Evolutionary conservation across 2,329 filamentous ascomycete species (phyloP), one percentile per base, ranked within the genome.

Genomic region (Zymoseptoria brevis): DNA sequence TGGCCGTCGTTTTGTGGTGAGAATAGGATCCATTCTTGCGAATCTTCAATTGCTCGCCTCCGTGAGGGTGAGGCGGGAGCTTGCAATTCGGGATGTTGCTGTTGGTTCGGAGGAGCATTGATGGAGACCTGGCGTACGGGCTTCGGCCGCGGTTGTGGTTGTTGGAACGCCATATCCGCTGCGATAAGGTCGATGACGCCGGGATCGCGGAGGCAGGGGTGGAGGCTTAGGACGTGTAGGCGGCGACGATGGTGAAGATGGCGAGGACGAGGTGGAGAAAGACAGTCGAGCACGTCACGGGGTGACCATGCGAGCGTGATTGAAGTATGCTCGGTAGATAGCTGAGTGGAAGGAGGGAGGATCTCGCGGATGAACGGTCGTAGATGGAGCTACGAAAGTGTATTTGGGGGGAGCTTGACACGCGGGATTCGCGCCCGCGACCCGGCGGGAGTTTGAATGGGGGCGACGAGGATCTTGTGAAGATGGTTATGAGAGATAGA

Each of bases 21-120:
- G 79, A 99, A 99, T 64, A 99, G 84, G 57, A 97, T 88, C 94
- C 94, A 99, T 82, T 96, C 93, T 74, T 94, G 88, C 11, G 89
- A 87, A 65, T 92, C 87, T 62, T 89, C 85, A 60, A 85, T 76
- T 50, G 76, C 71, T 19, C 77, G 74, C 64, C 78, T 76, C 53
- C 69, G 71, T 54, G 74, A 73, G 41, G 75, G 72, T 53, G 76
- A 74, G 29, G 60, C 56, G 7, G 65, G 63, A 48, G 60, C 61
- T 29, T 61, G 60, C 6, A 30, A 30, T 29, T 64, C 62, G 26
- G 50, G 49, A 19, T 59, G 58, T 24, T 62, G 60, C 50, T 58
- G 55, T 13, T 29, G 51, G 1, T 22, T 13, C 16, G 64, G 58
- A 1, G 55, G 19, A 19, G 58, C 53, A 51, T 62, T 58, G 30